Conservation (phyloP, 2,329 filamentous ascomycete genomes). For the Decorospora gaudefroyi region DNA sequence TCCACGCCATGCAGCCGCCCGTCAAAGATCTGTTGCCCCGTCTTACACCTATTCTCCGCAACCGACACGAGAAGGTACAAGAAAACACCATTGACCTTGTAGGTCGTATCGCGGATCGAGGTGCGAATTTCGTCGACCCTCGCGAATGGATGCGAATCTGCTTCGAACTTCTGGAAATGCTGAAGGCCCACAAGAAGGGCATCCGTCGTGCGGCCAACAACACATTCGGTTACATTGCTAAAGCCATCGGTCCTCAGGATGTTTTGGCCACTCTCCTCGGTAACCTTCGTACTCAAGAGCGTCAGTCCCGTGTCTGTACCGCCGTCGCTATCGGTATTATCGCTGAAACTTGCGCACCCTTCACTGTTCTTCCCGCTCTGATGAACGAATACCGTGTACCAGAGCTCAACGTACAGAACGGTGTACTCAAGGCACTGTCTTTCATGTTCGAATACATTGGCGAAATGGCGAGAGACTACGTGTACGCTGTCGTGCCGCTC, state of each 20-base stretch:
- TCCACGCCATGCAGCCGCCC: slow-evolving; percentile 96
- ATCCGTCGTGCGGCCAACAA: slow-evolving; percentile 98
- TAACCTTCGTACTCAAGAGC: slow-evolving; percentile 95
- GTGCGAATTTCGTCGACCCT: slow-evolving; percentile 93
- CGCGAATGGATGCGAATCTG: slow-evolving; percentile 99
- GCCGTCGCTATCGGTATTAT: slow-evolving; percentile 98
- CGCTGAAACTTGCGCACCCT: slow-evolving; percentile 95
- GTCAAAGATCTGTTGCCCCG: slow-evolving; percentile 95
- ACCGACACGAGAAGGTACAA: slow-evolving; percentile 98
- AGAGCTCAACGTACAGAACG: slow-evolving; percentile 98
- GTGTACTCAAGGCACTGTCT: slow-evolving; percentile 92
- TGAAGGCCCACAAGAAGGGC: slow-evolving; percentile 99
- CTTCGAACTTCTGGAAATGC: slow-evolving; percentile 98
- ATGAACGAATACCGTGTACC: slow-evolving; percentile 99
- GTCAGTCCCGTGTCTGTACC: slow-evolving; percentile 97
- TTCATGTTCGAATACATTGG: slow-evolving; percentile 99
- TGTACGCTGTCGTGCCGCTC: slow-evolving; percentile 94
- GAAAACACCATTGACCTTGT: slow-evolving; percentile 99
- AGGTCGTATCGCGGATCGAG: slow-evolving; percentile 94
- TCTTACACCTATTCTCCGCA: slow-evolving; percentile 95
- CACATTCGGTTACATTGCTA: slow-evolving; percentile 99
- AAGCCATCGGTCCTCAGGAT: slow-evolving; percentile 97
- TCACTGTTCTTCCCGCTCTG: slow-evolving; percentile 94
- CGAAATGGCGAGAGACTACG: slow-evolving; percentile 99
- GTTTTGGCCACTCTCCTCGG: slow-evolving; percentile 93